Evolutionary conservation across 2,329 filamentous ascomycete genomes (phyloP).

Genomic region (Domatiomyces catenatus): DNA sequence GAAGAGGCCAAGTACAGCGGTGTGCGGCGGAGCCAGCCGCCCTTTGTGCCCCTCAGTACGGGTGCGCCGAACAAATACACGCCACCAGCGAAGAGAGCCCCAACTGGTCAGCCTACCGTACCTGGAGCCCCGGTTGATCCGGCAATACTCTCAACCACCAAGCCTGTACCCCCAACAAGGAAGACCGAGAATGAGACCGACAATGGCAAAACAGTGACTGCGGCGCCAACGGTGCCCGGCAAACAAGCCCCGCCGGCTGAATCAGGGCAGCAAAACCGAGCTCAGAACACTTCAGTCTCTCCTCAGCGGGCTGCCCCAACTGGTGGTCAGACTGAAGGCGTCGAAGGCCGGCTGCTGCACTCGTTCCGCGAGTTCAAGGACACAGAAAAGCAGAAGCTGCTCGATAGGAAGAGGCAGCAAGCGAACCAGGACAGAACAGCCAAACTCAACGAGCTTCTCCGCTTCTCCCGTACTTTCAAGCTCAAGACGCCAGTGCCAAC

Average conservation of each 20-base stretch:
- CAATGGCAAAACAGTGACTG: background rate
- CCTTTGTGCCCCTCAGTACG: slow-evolving; percentile 49
- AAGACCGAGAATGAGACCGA: slow-evolving; percentile 27
- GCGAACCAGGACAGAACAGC: slow-evolving; percentile 65
- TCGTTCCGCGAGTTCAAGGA: slow-evolving; percentile 51
- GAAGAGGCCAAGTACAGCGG: slow-evolving; percentile 98
- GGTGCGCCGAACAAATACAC: slow-evolving; percentile 62
- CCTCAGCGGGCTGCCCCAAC: slow-evolving; percentile 25
- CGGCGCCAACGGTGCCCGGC: slow-evolving; percentile 1
- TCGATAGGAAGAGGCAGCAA: slow-evolving; percentile 41
- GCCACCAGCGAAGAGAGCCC: slow-evolving; percentile 72
- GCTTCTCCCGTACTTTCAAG: slow-evolving; percentile 89
- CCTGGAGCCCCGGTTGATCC: slow-evolving; percentile 67
- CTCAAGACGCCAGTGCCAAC: slow-evolving; percentile 79
- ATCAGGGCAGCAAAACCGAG: slow-evolving; percentile 18
- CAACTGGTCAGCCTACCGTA: slow-evolving; percentile 56
- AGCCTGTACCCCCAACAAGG: slow-evolving; percentile 37
- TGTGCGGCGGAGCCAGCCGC: slow-evolving; percentile 48
- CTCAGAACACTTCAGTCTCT: slow-evolving; percentile 7
- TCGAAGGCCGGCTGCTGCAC: slow-evolving; percentile 45
- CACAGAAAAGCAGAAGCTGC: slow-evolving; percentile 44
- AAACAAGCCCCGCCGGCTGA: slow-evolving; percentile 1
- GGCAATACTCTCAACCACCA: slow-evolving; percentile 77
- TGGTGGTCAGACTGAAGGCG: slow-evolving; percentile 43
- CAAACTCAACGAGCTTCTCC: slow-evolving; percentile 86